A percentile compares a stretch with the other conserved stretches of the same genome.
These are phyloP conservation scores for Artomyces pyxidatus DNA, from an alignment of 768 basidiomycete genomes.

Conservation along the genomic window DNA sequence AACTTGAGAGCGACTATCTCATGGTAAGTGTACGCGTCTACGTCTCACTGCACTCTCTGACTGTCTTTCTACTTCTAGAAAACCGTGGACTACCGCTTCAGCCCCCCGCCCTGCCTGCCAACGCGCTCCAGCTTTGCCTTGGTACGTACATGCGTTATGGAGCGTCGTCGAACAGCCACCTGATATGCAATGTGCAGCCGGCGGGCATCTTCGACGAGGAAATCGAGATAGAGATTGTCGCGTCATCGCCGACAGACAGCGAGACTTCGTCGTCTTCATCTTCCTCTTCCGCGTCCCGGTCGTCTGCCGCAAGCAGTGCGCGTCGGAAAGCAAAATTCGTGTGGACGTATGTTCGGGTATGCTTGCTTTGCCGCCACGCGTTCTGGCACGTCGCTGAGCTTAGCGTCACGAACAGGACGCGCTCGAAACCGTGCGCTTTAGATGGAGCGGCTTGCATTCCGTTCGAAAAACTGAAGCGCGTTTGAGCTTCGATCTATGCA, in stretches of 20 bases:
- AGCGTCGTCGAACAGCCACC: neutral
- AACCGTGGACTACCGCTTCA: slow-evolving; percentile 14
- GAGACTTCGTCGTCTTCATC: slow-evolving; percentile 1
- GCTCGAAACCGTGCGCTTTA: slow-evolving; percentile 4
- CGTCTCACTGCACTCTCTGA: neutral
- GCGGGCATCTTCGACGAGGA: slow-evolving; percentile 12
- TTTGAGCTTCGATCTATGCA: slow-evolving; percentile 11
- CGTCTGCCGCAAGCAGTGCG: neutral
- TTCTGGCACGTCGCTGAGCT: neutral
- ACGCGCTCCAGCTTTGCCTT: slow-evolving; percentile 15
- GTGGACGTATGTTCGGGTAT: slow-evolving; percentile 6
- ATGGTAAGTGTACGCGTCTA: slow-evolving; percentile 3
- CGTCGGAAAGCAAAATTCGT: neutral
- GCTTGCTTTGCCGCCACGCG: no score
- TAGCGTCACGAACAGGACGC: slow-evolving; percentile 2
- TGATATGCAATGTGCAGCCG: slow-evolving; percentile 7
- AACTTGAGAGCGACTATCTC: slow-evolving; percentile 13
- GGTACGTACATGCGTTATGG: slow-evolving; percentile 2
- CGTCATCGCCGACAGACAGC: slow-evolving; percentile 3
- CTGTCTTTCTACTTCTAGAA: slow-evolving; percentile 1
- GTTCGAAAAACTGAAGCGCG: slow-evolving; percentile 2
- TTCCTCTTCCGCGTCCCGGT: neutral
- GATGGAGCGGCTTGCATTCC: slow-evolving; percentile 4
- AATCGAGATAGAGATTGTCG: slow-evolving; percentile 14
- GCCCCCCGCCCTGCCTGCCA: slow-evolving; percentile 4